Evolutionary conservation across 2,329 filamentous ascomycete species (phyloP), one percentile per base, ranked within the genome.

Genomic region (Colletotrichum sp.): DNA sequence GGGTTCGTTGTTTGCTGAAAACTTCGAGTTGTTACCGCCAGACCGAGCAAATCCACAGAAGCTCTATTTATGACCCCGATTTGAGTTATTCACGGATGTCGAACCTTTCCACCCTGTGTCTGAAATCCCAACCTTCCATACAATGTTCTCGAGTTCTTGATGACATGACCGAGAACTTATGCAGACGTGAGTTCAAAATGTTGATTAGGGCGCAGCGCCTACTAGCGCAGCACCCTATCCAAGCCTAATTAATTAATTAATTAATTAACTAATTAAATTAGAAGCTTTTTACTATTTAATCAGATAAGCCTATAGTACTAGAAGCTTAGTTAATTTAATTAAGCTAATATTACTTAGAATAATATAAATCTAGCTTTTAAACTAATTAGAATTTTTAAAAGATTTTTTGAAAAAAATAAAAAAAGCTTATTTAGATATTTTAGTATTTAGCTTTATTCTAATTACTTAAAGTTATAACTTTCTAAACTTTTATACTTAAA

Each of bases 1-100:
- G 48, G 6, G 48, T 55, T 55, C 48, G 7, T 55, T 55, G 48
- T 55, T 24, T 55, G n/a, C 24, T 24, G 6, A 55, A 55, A 55
- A 12, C 48, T 55, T 55, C n/a, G 13, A 21, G 48, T 55, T 55
- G 8, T 55, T 55, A 55, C 48, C 48, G n/a, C 13, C 10, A 21
- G 48, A 55, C 6, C 48, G 48, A 55, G n/a, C 8, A 55, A 55
- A 55, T 55, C n/a, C 48, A 1, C 10, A 55, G n/a, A 55, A 55
- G n/a, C 0, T 21, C n/a, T 24, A 21, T 0, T 3, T 55, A 5
- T 55, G 1, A 15, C 48, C n/a, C 48, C 13, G 48, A 24, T n/a
- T n/a, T 24, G 9, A 21, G 10, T 21, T 55, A 24, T 55, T 55
- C 48, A 55, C 24, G 24, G 24, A 55, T n/a, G 48, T 24, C 24